Percentiles rank a stretch among this genome's conserved stretches.
phyloP scores from a whole-genome alignment of 1,284 basidiomycete species.

The Fomitopsis schrenkii region DNA sequence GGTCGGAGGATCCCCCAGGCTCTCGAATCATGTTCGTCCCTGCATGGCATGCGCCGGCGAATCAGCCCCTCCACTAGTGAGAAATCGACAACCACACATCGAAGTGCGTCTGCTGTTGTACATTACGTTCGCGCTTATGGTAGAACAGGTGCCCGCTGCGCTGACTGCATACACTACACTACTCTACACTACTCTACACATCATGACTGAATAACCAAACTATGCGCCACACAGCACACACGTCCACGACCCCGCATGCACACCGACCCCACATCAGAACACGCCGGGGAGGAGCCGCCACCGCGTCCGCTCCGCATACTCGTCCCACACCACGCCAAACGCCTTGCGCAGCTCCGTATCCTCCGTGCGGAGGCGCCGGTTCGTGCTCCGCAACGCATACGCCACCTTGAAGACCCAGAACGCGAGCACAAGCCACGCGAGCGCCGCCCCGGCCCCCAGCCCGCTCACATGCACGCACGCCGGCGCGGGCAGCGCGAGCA shows the following conservation, averaged over 20 bases:
- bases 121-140: background rate
- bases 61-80: background rate
- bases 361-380: constrained; percentile 33
- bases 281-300: constrained; percentile 53
- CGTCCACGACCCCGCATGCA: background rate
- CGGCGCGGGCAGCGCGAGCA: background rate
- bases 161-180: background rate
- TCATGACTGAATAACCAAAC: background rate
- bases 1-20: too few species aligned
- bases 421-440: constrained; percentile 19
- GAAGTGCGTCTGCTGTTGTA: background rate
- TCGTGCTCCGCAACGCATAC: constrained; percentile 24
- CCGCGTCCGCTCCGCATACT: constrained; percentile 42
- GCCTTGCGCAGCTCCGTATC: constrained; percentile 47
- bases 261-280: background rate
- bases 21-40: too few species aligned
- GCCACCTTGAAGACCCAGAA: constrained; percentile 24
- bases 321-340: constrained; percentile 52
- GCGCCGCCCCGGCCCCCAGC: constrained; percentile 7
- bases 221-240: background rate
- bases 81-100: background rate
- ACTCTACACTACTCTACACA: background rate
- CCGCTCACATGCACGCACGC: background rate
- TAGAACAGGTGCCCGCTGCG: background rate
- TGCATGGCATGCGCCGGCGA: background rate